These are phyloP conservation scores for Xerocomus alliaceus DNA, from an alignment of 1,284 basidiomycete genomes.

Conservation along the genomic window DNA sequence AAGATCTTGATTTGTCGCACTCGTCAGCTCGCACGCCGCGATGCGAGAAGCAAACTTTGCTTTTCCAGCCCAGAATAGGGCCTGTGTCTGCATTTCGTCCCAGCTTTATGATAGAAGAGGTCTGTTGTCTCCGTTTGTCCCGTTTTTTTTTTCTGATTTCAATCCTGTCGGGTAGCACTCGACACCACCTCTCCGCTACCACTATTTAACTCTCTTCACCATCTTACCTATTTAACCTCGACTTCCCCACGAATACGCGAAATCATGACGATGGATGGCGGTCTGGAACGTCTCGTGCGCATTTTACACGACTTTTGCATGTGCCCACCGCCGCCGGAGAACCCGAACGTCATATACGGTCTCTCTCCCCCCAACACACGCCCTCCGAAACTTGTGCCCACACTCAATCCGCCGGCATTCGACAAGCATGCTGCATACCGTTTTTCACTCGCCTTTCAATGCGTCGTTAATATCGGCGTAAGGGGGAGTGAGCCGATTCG, in stretches of 20 bases:
- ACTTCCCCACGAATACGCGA: conserved; percentile 98
- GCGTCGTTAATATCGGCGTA: conserved; percentile 97
- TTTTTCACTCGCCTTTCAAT: conserved; percentile 94
- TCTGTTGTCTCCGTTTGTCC: conserved; percentile 49
- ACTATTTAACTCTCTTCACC: conserved; percentile 95
- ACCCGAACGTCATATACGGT: conserved; percentile 74
- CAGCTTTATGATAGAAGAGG: conserved; percentile 96
- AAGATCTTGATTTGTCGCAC: conserved; percentile 28
- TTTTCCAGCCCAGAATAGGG: conserved; percentile 94
- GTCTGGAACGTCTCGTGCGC: conserved; percentile 92
- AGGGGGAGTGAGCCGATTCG: conserved; percentile 93
- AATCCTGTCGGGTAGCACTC: conserved; percentile 67
- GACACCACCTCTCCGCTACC: conserved; percentile 92
- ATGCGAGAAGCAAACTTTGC: conserved; percentile 99
- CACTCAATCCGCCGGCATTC: conserved; percentile 70
- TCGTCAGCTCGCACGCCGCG: conserved; percentile 29
- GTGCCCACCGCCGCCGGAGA: conserved; percentile 77
- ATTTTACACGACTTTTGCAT: conserved; percentile 90
- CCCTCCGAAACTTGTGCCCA: conserved; percentile 58
- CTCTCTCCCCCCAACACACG: conserved; percentile 66
- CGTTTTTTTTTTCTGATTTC: conserved; percentile 25
- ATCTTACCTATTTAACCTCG: conserved; percentile 96
- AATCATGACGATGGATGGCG: conserved; percentile 97
- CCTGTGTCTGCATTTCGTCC: conserved; percentile 92
- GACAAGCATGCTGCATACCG: conserved; percentile 87